Evolutionary conservation across 2,329 filamentous ascomycete species (phyloP), one percentile per base, ranked within the genome.

Genomic region (Diaporthe sp.): DNA sequence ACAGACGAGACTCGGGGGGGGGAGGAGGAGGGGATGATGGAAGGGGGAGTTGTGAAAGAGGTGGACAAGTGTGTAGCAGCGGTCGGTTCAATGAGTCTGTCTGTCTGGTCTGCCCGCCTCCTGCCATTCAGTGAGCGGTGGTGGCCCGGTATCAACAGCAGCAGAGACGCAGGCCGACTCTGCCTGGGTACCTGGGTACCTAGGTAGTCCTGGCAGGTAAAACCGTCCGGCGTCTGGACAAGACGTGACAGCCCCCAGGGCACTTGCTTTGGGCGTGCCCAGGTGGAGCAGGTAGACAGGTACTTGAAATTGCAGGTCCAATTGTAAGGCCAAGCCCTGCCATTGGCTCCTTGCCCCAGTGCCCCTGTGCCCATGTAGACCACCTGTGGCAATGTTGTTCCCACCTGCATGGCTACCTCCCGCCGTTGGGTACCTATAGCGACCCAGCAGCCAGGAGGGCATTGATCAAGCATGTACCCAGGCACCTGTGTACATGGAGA

Each of bases 1-100:
- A 73, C 58, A 73, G 71, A 67, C 39, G 60, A 62, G 61, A 65
- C 58, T 62, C 60, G 71, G 53, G 53, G 53, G 51, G n/a, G 39
- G 28, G 34, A n/a, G 39, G 37, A 65, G 61, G 46, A 28, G 58
- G 57, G 12, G 31, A 44, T 53, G 34, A 46, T 61, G 34, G 58
- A 73, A 62, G 53, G 58, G 58, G 61, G 55, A 53, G 58, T 65
- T 53, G 71, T 73, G 71, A 73, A 73, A 73, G 71, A 62, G 71
- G 61, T 37, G 58, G 57, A 61, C 46, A 55, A 62, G 51, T 46
- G 31, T 73, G 58, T 31, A 44, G 58, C 57, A 73, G 61, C 57
- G 55, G 61, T 42, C 25, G 22, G n/a, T 22, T 73, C 71, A 53
- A 51, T 53, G 46, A 53, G 46, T 17, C 19, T 53, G 44, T 68